Conservation (phyloP, 805 yeast species). For the Cyberlindnera maritima region DNA sequence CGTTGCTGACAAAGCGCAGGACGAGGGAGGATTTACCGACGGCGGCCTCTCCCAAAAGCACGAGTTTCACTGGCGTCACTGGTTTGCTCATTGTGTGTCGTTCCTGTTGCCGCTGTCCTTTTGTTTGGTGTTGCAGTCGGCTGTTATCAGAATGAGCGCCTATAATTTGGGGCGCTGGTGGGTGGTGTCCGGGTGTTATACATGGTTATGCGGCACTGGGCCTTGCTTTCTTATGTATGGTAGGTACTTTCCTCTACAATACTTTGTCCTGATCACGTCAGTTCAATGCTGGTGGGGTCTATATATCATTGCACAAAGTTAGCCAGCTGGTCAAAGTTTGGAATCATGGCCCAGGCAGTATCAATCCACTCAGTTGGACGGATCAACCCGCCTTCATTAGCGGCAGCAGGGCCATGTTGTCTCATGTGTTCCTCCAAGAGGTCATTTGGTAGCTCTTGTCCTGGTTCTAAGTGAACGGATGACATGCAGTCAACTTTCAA, state of each 20-base stretch:
- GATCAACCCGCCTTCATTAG: neutral
- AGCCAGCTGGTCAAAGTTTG: neutral
- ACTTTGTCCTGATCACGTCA: too few species aligned
- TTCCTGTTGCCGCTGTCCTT: neutral
- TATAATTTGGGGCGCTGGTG: neutral
- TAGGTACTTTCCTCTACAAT: too few species aligned
- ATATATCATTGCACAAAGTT: neutral
- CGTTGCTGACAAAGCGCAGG: slow-evolving; percentile 88
- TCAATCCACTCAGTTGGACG: neutral
- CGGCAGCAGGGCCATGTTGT: neutral
- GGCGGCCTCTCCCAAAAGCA: slow-evolving; percentile 94
- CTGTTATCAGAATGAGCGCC: neutral
- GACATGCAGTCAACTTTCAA: slow-evolving; percentile 5
- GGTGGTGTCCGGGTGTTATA: neutral
- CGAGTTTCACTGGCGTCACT: slow-evolving; percentile 80
- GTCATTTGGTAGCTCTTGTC: neutral
- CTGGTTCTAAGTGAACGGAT: neutral
- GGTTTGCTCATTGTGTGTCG: slow-evolving; percentile 30
- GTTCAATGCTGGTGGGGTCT: too few species aligned
- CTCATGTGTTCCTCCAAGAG: neutral
- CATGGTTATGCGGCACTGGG: neutral
- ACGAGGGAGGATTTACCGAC: slow-evolving; percentile 95
- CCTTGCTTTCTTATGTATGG: too few species aligned
- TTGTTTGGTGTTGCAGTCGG: neutral
- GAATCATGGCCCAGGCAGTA: neutral